Evolutionary conservation across 768 basidiomycete genomes (phyloP).

Genomic region (Psilocybe azurescens): DNA sequence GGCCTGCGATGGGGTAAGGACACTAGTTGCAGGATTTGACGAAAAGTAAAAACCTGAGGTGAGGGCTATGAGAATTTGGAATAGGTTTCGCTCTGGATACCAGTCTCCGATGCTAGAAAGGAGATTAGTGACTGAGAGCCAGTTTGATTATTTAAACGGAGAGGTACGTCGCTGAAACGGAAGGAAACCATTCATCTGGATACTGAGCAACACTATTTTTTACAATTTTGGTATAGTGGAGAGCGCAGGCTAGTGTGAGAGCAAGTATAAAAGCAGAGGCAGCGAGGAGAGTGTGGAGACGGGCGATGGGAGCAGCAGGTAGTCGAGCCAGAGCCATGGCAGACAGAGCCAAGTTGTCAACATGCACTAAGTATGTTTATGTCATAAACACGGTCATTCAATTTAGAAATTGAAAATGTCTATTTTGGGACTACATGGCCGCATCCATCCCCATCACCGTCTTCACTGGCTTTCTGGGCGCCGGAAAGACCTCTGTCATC

Average conservation of each 20-base stretch:
- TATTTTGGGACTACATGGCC: slow-evolving; percentile 1
- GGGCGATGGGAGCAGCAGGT: slow-evolving; percentile 62
- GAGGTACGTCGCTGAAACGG: slow-evolving; percentile 78
- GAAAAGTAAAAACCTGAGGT: slow-evolving; percentile 60
- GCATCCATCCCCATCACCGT: slow-evolving; percentile 83
- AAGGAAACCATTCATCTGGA: slow-evolving; percentile 91
- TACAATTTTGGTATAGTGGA: slow-evolving; percentile 86
- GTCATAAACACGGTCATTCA: slow-evolving; percentile 3
- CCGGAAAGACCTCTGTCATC: slow-evolving; percentile 83
- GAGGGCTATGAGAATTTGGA: slow-evolving; percentile 87
- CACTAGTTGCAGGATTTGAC: not conserved
- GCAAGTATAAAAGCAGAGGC: slow-evolving; percentile 68
- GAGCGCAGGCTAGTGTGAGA: slow-evolving; percentile 62
- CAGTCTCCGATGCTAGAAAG: slow-evolving; percentile 81
- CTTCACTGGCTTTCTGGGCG: slow-evolving; percentile 93
- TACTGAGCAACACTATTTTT: slow-evolving; percentile 85
- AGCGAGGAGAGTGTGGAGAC: slow-evolving; percentile 70
- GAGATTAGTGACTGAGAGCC: too few species aligned
- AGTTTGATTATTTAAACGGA: not conserved
- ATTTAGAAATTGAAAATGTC: not conserved
- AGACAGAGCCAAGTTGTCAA: not conserved
- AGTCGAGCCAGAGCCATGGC: slow-evolving; percentile 22
- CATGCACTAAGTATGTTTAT: not conserved
- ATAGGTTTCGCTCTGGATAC: slow-evolving; percentile 85
- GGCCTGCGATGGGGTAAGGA: slow-evolving; percentile 47